Conservation (phyloP, 2,329 filamentous ascomycete genomes). For the Xylariaceae sp. region DNA sequence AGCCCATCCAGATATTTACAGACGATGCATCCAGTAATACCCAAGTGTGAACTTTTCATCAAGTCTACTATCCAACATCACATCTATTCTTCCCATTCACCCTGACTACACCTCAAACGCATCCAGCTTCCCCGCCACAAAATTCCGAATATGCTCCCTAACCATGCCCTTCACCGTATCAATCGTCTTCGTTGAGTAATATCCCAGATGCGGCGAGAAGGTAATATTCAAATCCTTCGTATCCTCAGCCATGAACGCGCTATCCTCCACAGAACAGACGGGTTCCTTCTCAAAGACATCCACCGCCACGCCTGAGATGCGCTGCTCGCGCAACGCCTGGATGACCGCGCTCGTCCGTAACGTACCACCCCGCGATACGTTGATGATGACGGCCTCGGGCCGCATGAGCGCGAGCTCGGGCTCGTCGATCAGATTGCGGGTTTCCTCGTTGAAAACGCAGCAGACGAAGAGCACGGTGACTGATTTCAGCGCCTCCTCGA, state of each 20-base stretch:
- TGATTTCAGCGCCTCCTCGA: slow-evolving; percentile 18
- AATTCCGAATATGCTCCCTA: slow-evolving; percentile 19
- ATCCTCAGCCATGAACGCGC: slow-evolving; percentile 18
- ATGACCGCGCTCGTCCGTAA: slow-evolving; percentile 21
- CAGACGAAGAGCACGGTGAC: slow-evolving; percentile 24
- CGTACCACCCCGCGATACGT: slow-evolving; percentile 24
- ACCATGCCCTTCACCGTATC: slow-evolving; percentile 21
- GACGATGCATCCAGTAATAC: too few species aligned
- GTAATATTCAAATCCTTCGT: slow-evolving; percentile 21
- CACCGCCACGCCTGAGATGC: slow-evolving; percentile 23
- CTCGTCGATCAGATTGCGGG: slow-evolving; percentile 19
- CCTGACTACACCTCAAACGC: background rate
- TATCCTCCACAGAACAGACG: slow-evolving; percentile 21
- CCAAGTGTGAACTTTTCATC: too few species aligned
- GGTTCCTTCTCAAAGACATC: slow-evolving; percentile 27
- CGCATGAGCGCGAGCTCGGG: slow-evolving; percentile 21
- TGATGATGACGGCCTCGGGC: slow-evolving; percentile 23
- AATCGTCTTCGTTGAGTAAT: slow-evolving; percentile 24
- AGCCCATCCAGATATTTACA: too few species aligned
- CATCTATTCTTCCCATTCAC: too few species aligned
- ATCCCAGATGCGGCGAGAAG: slow-evolving; percentile 26
- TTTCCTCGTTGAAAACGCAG: slow-evolving; percentile 14
- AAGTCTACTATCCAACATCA: too few species aligned
- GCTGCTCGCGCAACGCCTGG: slow-evolving; percentile 25
- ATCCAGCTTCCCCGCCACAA: slow-evolving; percentile 7